Percentiles rank a stretch among this genome's conserved stretches.
Evolutionary conservation across 2,329 filamentous ascomycete genomes (phyloP).

Genomic region (Fusarium euwallaceae): DNA sequence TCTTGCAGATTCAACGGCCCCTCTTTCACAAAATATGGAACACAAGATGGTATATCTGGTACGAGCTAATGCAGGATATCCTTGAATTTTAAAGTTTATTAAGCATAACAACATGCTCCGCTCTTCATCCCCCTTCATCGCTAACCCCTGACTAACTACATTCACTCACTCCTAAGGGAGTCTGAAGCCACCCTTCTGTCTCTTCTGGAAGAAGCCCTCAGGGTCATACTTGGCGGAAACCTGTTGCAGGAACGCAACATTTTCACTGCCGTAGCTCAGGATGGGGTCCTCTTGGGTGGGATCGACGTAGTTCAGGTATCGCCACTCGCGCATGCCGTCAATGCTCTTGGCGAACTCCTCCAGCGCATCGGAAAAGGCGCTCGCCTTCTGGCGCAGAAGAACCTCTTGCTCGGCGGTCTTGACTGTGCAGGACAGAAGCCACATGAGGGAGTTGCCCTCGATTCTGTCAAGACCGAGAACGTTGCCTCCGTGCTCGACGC

Average conservation of each 20-base stretch:
- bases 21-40: background rate
- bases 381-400: slow-evolving; percentile 33
- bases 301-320: slow-evolving; percentile 60
- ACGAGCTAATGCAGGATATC: background rate
- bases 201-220: slow-evolving; percentile 51
- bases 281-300: slow-evolving; percentile 54
- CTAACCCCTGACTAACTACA: background rate
- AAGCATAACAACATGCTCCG: background rate
- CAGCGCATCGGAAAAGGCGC: slow-evolving; percentile 26
- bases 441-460: slow-evolving; percentile 52
- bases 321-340: slow-evolving; percentile 50
- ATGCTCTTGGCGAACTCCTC: slow-evolving; percentile 44
- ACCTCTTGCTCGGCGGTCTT: slow-evolving; percentile 49
- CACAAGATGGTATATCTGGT: background rate
- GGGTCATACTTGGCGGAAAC: slow-evolving; percentile 52
- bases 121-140: background rate
- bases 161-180: slow-evolving; percentile 19
- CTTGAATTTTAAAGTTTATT: background rate
- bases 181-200: slow-evolving; percentile 49
- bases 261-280: slow-evolving; percentile 53
- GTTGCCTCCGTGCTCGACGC: slow-evolving; percentile 47
- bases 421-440: slow-evolving; percentile 54
- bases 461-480: slow-evolving; percentile 50
- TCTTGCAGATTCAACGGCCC: background rate
- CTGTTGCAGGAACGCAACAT: slow-evolving; percentile 47